Evolutionary conservation across 352 stramenopile genomes (phyloP), one percentile per base, ranked within the genome.

Genomic region (Pythium sukuiense): DNA sequence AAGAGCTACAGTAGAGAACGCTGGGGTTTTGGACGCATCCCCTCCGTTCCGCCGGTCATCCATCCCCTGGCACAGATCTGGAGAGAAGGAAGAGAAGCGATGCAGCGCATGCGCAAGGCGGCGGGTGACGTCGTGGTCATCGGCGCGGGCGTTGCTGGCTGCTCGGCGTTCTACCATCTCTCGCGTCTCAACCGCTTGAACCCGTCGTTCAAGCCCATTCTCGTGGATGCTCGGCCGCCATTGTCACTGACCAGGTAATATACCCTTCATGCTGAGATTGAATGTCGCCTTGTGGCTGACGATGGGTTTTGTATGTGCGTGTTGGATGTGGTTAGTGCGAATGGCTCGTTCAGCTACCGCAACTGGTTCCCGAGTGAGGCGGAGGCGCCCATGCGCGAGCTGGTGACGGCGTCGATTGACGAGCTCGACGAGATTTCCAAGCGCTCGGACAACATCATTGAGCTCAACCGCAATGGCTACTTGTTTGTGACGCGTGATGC

Each of bases 281-380:
- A 2, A n/a, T 32, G n/a, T 1, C 8, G 24, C 14, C 5, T 24
- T 49, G 41, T 2, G 14, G 26, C 5, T 18, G 18, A 46, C 16
- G n/a, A 26, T 52, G 18, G 29, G 14, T 52, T 8, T n/a, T 24
- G 12, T 55, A 4, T 55, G 3, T 24, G 16, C 24, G 9, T 20
- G 11, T 4, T 26, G 20, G 20, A 24, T 24, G 20, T 27, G 16
- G 4, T 20, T 35, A 83, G 84, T 68, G 82, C 81, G 9, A 90
- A 90, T 70, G 84, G 84, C 2, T 90, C 84, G 56, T 93, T 91
- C 55, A 90, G 81, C 71, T 93, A 93, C 62, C 82, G 85, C 72
- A 90, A 93, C 68, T 93, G 85, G 85, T 93, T 90, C 69, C 82
- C 85, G 16, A 88, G 82, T 43, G 74, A 88, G 0, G 80, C 77